Conservation (phyloP, 2,329 filamentous ascomycete genomes). For the Periconia sp. region DNA sequence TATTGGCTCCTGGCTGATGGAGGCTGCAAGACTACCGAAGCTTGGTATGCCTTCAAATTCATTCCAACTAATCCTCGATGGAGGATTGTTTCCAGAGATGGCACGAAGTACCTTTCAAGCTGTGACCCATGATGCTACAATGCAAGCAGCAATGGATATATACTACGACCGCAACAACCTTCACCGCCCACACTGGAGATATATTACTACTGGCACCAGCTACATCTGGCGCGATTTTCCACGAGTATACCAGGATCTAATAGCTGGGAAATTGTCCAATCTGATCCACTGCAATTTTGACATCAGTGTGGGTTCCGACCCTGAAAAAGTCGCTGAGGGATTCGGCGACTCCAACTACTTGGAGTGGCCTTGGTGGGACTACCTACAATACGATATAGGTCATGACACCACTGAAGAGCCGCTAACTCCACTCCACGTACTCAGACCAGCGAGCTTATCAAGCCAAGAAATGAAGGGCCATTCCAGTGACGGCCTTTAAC, state of each 20-base stretch:
- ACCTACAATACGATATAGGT: too few relatives aligned
- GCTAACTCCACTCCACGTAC: too few relatives aligned
- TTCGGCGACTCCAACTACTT: background rate
- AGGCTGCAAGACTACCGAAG: background rate
- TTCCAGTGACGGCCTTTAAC: too few relatives aligned
- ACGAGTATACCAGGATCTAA: background rate
- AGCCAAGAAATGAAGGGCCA: too few relatives aligned
- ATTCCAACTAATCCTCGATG: slow-evolving; percentile 1
- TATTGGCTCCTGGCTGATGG: background rate
- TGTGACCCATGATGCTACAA: background rate
- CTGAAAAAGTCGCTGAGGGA: background rate
- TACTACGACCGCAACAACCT: background rate
- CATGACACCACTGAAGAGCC: too few relatives aligned
- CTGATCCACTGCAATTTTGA: background rate
- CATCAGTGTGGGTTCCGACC: background rate
- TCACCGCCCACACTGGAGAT: background rate
- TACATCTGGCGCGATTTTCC: background rate
- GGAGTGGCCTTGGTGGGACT: background rate
- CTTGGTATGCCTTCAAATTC: background rate
- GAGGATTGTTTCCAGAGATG: background rate
- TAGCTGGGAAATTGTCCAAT: background rate
- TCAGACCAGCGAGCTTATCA: too few relatives aligned
- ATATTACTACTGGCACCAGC: background rate
- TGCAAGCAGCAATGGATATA: background rate
- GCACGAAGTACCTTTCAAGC: background rate